phyloP scores from a whole-genome alignment of 2,329 filamentous ascomycete species.

The Fragosphaeria purpurea region DNA sequence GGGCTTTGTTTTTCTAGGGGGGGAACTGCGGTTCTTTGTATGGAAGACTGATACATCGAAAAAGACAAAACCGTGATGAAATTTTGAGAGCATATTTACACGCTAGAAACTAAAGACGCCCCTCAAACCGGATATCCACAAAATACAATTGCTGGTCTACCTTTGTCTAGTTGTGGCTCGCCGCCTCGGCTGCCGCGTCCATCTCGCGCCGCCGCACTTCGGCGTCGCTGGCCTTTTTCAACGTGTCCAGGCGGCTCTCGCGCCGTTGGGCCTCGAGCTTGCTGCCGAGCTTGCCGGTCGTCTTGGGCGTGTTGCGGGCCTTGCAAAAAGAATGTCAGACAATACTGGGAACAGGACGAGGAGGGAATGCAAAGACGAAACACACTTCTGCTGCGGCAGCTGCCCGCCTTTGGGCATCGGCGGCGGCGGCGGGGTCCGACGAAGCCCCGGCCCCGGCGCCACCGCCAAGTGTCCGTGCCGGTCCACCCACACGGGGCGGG shows the following conservation, averaged over 20 bases:
- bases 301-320: conserved; percentile 29
- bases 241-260: conserved; percentile 56
- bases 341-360: not conserved
- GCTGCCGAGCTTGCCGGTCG: conserved; percentile 57
- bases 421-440: conserved; percentile 16
- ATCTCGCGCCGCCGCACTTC: conserved; percentile 58
- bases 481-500: conserved; percentile 40
- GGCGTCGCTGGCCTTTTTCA: conserved; percentile 57
- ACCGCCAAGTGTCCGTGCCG: conserved; percentile 55
- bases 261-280: conserved; percentile 70
- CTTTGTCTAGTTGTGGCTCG: conserved; percentile 41
- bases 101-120: not conserved
- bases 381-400: conserved; percentile 77
- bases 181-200: conserved; percentile 49
- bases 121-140: not conserved
- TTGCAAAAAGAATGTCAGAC: not conserved
- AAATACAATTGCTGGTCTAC: not conserved
- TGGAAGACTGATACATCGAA: too few relatives aligned
- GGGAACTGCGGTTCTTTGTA: too few relatives aligned
- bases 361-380: not conserved
- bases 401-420: conserved; percentile 61
- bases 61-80: too few relatives aligned
- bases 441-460: conserved; percentile 17
- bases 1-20: too few relatives aligned
- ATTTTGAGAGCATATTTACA: too few relatives aligned